Conservation (phyloP, 306 rosid genomes). For the Purshia tridentata region DNA sequence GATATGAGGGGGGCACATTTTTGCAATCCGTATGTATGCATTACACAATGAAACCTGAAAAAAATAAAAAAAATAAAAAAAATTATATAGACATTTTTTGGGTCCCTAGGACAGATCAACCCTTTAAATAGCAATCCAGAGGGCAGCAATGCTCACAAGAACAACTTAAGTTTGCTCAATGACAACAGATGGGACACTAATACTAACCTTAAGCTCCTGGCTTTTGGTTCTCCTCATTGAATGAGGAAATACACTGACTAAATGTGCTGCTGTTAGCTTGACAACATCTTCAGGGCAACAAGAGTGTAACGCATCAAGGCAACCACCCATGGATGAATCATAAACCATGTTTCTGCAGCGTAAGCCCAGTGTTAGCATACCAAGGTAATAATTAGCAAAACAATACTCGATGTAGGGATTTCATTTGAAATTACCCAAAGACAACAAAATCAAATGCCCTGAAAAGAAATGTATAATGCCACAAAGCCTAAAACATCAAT, state of each 20-base stretch:
- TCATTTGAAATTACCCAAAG: background rate
- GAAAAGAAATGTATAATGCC: background rate
- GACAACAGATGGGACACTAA: conserved; percentile 23
- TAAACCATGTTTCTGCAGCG: conserved; percentile 64
- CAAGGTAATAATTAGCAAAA: conserved; percentile 7
- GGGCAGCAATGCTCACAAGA: conserved; percentile 20
- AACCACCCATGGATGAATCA: conserved; percentile 79
- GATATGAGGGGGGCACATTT: conserved; percentile 71
- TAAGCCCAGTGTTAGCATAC: conserved; percentile 28
- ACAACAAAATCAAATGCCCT: background rate
- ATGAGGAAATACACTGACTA: conserved; percentile 55
- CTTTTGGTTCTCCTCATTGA: conserved; percentile 74
- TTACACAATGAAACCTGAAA: conserved; percentile 78
- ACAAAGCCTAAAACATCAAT: background rate
- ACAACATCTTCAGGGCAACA: conserved; percentile 68
- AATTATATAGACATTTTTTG: background rate
- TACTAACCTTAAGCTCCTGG: conserved; percentile 84
- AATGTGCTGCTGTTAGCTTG: conserved; percentile 73
- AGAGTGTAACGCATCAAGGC: conserved; percentile 70
- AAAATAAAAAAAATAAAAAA: background rate
- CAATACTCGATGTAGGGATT: background rate
- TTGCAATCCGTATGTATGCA: conserved; percentile 70
- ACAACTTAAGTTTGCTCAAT: conserved; percentile 30
- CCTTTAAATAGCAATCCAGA: conserved; percentile 26
- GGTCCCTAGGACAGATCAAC: conserved; percentile 32